Evolutionary conservation across 352 stramenopile genomes (phyloP).

Genomic region (Pythium monospermum): DNA sequence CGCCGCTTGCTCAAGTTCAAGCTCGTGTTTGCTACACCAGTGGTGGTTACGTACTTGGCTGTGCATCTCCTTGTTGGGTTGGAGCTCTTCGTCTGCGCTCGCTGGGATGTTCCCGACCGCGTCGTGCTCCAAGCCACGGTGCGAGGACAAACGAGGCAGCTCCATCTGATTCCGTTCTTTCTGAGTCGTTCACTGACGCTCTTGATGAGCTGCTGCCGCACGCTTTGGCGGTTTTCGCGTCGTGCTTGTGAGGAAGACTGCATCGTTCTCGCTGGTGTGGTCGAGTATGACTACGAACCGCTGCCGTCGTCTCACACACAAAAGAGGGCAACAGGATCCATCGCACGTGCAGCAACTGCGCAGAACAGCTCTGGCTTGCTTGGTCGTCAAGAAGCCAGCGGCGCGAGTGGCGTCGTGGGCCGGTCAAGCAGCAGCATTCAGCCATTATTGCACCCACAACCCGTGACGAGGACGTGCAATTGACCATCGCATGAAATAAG

Average conservation of each 20-base stretch:
- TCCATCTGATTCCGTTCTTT: conserved; percentile 7
- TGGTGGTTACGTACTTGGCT: conserved; percentile 11
- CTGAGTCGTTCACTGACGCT: conserved; percentile 4
- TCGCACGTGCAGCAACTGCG: no score
- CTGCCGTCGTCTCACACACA: no score
- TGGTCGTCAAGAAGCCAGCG: no score
- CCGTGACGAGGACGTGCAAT: no score
- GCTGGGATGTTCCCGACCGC: neutral
- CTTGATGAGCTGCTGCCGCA: conserved; percentile 6
- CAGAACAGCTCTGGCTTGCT: no score
- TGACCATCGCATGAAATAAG: no score
- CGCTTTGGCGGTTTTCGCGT: conserved; percentile 13
- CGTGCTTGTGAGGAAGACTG: conserved; percentile 22
- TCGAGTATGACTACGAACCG: conserved; percentile 26
- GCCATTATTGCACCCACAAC: no score
- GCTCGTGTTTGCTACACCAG: conserved; percentile 12
- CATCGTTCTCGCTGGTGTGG: conserved; percentile 16
- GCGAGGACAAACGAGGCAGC: neutral
- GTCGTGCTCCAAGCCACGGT: neutral
- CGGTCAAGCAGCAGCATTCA: no score
- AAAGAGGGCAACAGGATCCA: no score
- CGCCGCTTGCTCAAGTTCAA: conserved; percentile 21
- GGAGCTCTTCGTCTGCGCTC: conserved; percentile 18
- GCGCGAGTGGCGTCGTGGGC: no score
- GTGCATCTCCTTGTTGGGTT: conserved; percentile 21